phyloP scores from a whole-genome alignment of 495 filamentous ascomycete genomes.

The Pseudotulostoma volvatum region DNA sequence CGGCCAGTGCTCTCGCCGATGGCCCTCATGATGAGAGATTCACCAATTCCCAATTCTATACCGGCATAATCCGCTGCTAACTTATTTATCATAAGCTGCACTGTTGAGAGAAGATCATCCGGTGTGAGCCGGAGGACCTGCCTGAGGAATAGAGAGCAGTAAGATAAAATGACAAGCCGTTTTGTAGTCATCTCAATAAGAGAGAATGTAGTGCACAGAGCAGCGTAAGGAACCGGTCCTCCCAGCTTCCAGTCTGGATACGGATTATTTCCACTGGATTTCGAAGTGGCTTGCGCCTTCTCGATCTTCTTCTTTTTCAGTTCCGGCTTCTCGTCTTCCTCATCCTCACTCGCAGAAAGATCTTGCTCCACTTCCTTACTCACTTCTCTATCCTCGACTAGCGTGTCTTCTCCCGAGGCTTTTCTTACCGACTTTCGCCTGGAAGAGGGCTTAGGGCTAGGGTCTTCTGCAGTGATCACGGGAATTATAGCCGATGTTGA shows the following conservation, averaged over 20 bases:
- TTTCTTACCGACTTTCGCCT: slow-evolving; percentile 16
- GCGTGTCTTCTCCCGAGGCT: slow-evolving; percentile 21
- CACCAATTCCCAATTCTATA: slow-evolving; percentile 90
- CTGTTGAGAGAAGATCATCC: slow-evolving; percentile 67
- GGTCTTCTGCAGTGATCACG: slow-evolving; percentile 8
- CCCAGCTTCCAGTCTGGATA: slow-evolving; percentile 90
- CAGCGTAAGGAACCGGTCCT: slow-evolving; percentile 82
- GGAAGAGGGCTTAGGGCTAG: slow-evolving; percentile 8
- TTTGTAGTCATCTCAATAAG: slow-evolving; percentile 88
- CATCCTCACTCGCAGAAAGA: slow-evolving; percentile 35
- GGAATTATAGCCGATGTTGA: slow-evolving; percentile 14
- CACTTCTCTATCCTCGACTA: slow-evolving; percentile 18
- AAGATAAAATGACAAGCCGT: slow-evolving; percentile 65
- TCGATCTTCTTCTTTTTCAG: slow-evolving; percentile 60
- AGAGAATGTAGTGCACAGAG: slow-evolving; percentile 86
- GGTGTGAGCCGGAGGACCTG: slow-evolving; percentile 89
- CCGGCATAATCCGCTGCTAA: slow-evolving; percentile 92
- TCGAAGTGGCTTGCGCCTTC: slow-evolving; percentile 65
- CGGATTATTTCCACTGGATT: slow-evolving; percentile 50
- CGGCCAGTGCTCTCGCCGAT: slow-evolving; percentile 90
- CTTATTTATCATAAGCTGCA: slow-evolving; percentile 95
- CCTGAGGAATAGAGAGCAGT: slow-evolving; percentile 79
- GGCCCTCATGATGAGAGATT: slow-evolving; percentile 95
- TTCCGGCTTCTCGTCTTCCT: slow-evolving; percentile 63
- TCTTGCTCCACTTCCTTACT: slow-evolving; percentile 28